Conservation (phyloP, 2,329 filamentous ascomycete genomes). For the Trichoderma atroviride region DNA sequence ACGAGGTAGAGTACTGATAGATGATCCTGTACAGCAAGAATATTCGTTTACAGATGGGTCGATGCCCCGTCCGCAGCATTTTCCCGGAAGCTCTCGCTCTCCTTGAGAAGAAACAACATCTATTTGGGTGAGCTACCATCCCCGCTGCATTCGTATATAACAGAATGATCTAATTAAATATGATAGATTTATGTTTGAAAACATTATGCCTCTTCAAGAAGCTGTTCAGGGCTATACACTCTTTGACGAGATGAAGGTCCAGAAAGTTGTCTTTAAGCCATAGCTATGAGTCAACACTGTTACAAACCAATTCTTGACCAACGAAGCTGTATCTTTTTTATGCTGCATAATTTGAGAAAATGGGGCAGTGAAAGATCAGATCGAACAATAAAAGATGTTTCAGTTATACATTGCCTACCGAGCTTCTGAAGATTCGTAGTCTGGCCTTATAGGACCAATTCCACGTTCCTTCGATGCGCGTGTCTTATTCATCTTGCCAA, state of each 20-base stretch:
- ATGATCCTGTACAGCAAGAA: slow-evolving; percentile 59
- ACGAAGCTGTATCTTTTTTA: neutral
- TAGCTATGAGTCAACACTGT: neutral
- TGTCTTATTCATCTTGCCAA: too few relatives aligned
- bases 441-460: too few relatives aligned
- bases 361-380: neutral
- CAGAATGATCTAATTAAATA: neutral
- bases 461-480: too few relatives aligned
- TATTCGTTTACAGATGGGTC: slow-evolving; percentile 71
- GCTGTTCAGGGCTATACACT: slow-evolving; percentile 70
- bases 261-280: slow-evolving; percentile 71
- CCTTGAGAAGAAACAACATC: slow-evolving; percentile 66
- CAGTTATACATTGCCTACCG: neutral
- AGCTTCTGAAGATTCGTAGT: too few relatives aligned
- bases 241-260: slow-evolving; percentile 72
- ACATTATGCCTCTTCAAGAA: slow-evolving; percentile 69
- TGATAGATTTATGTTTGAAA: slow-evolving; percentile 73
- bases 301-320: neutral
- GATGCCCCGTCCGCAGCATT: slow-evolving; percentile 73
- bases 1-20: slow-evolving; percentile 30
- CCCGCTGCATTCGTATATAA: fast-evolving
- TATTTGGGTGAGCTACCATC: slow-evolving; percentile 48
- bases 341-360: neutral
- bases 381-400: neutral
- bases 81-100: slow-evolving; percentile 67